These are phyloP conservation scores for Ceratocystis destructans DNA, from an alignment of 2,329 filamentous ascomycete genomes.

Conservation along the genomic window DNA sequence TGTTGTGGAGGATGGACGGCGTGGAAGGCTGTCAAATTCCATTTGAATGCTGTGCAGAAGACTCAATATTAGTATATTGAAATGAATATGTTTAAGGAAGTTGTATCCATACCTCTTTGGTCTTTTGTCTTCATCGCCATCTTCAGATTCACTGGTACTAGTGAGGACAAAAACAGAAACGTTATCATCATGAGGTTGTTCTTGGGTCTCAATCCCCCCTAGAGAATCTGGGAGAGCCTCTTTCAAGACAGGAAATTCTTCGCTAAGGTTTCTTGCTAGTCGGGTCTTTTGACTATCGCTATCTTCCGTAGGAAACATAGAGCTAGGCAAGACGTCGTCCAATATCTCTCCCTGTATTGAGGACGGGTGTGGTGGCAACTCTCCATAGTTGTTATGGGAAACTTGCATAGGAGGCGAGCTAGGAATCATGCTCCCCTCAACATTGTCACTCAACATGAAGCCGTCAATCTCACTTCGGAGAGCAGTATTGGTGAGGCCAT, in stretches of 20 bases:
- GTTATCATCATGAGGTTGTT: not conserved
- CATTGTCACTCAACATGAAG: conserved; percentile 9
- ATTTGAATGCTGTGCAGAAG: not conserved
- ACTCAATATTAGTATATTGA: not conserved
- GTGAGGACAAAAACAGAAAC: conserved; percentile 4
- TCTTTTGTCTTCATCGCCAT: not conserved
- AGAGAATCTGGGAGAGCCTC: too few relatives aligned
- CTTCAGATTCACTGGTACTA: not conserved
- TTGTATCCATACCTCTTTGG: not conserved
- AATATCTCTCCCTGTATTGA: conserved; percentile 13
- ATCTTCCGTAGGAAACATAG: conserved; percentile 11
- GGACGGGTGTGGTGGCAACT: not conserved
- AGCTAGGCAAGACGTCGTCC: conserved; percentile 16
- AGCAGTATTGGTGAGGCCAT: not conserved
- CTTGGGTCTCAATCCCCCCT: not conserved
- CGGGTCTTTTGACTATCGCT: conserved; percentile 17
- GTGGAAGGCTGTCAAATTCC: not conserved
- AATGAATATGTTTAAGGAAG: not conserved
- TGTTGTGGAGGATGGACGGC: not conserved
- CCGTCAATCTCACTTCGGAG: conserved; percentile 6
- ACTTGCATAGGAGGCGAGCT: conserved; percentile 8
- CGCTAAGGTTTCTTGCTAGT: conserved; percentile 1
- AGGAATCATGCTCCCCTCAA: not conserved
- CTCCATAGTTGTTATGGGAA: not conserved
- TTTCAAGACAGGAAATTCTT: not conserved